Conservation (phyloP, 768 basidiomycete species). For the Kwoniella newhampshirensis region DNA sequence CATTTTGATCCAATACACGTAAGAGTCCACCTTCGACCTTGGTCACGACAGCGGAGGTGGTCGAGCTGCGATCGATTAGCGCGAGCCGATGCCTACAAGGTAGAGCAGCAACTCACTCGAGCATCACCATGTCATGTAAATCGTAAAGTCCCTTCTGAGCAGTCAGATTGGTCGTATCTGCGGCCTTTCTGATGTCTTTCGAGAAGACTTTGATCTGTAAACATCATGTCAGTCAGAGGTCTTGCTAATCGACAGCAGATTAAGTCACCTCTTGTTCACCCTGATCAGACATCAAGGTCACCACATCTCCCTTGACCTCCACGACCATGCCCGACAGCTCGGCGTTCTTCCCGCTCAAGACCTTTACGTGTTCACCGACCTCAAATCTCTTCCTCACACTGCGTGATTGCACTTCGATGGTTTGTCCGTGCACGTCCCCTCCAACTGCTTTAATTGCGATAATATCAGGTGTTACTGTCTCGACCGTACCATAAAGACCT, state of each 20-base stretch:
- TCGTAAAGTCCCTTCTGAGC: slow-evolving; percentile 92
- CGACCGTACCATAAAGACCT: slow-evolving; percentile 87
- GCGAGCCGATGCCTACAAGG: neutral
- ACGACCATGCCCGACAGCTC: slow-evolving; percentile 97
- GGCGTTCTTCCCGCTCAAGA: slow-evolving; percentile 89
- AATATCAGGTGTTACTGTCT: slow-evolving; percentile 80
- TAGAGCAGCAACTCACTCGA: slow-evolving; percentile 68
- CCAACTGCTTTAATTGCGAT: slow-evolving; percentile 71
- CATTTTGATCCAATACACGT: slow-evolving; percentile 92
- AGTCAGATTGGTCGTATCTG: slow-evolving; percentile 89
- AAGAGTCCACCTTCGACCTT: slow-evolving; percentile 95
- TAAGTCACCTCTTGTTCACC: slow-evolving; percentile 80
- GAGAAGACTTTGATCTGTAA: slow-evolving; percentile 89
- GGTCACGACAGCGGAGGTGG: slow-evolving; percentile 95
- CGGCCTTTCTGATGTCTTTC: slow-evolving; percentile 93
- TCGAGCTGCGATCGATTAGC: slow-evolving; percentile 60
- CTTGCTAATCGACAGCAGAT: too few relatives aligned
- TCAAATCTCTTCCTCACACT: slow-evolving; percentile 94
- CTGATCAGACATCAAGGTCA: slow-evolving; percentile 97
- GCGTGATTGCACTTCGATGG: slow-evolving; percentile 59
- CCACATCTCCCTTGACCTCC: slow-evolving; percentile 74
- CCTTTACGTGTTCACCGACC: slow-evolving; percentile 97
- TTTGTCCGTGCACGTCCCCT: slow-evolving; percentile 63
- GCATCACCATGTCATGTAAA: slow-evolving; percentile 90
- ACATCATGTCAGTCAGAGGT: slow-evolving; percentile 10